A percentile compares a stretch with the other conserved stretches of the same genome.
phyloP scores from a whole-genome alignment of 768 basidiomycete genomes.

The Podaxis mareebaensis region DNA sequence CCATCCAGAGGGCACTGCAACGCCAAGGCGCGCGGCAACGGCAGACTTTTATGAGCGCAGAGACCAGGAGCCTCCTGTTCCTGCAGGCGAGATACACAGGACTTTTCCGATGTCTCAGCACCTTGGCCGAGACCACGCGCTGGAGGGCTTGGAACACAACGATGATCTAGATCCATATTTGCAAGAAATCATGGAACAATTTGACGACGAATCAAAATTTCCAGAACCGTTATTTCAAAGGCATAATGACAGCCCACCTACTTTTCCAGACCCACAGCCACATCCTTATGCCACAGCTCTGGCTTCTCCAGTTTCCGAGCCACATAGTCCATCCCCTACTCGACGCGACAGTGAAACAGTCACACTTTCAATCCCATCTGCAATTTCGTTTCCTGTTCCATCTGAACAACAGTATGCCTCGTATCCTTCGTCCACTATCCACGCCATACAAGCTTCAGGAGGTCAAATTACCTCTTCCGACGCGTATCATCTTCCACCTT shows the following conservation, averaged over 20 bases:
- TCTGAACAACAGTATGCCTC: neutral
- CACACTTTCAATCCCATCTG: neutral
- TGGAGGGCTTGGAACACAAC: neutral
- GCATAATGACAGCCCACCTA: neutral
- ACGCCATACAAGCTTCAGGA: neutral
- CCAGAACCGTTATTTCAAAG: neutral
- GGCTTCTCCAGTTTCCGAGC: neutral
- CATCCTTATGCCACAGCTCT: neutral
- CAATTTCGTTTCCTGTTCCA: neutral
- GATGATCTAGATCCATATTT: slow-evolving; percentile 4
- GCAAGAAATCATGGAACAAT: neutral
- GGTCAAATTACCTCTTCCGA: neutral
- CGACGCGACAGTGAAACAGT: neutral
- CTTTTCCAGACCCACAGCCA: slow-evolving; percentile 4
- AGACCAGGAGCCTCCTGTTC: neutral
- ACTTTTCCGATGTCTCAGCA: neutral
- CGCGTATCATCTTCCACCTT: neutral
- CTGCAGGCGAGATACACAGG: neutral
- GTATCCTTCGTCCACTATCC: neutral
- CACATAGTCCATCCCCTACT: neutral
- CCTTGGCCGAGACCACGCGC: no score
- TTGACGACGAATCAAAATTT: neutral
- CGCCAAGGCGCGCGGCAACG: slow-evolving; percentile 2
- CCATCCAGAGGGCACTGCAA: neutral
- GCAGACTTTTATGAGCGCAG: neutral